These are phyloP conservation scores for Isatis tinctoria DNA, from an alignment of 345 rosid species.

Conservation along the genomic window DNA sequence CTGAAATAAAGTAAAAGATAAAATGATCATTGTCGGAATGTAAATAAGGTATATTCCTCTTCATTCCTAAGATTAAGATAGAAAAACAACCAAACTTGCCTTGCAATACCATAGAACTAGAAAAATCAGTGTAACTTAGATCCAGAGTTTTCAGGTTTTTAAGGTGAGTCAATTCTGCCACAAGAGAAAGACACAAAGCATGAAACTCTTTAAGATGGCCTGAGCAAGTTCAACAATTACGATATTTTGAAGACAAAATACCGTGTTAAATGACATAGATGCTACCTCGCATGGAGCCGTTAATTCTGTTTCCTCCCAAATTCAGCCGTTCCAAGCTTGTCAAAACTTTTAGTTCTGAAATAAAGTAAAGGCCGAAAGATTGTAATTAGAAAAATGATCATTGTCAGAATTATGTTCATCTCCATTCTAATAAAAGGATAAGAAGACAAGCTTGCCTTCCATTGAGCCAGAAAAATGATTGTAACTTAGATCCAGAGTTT, in stretches of 20 bases:
- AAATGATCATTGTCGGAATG: background rate
- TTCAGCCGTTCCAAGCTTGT: background rate
- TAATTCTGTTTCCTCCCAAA: background rate
- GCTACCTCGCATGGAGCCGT: background rate
- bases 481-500: too few species aligned
- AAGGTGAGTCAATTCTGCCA: background rate
- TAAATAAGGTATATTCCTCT: too few species aligned
- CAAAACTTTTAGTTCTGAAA: background rate
- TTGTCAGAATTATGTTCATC: too few species aligned
- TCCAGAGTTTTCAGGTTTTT: conserved; percentile 6
- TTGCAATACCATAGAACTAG: background rate
- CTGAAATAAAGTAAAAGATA: background rate
- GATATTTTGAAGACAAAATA: too few species aligned
- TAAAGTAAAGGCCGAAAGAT: background rate
- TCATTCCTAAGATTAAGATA: background rate
- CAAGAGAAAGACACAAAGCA: background rate
- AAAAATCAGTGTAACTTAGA: background rate
- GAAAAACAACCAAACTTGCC: background rate
- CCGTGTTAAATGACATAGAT: too few species aligned
- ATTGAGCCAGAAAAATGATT: too few species aligned
- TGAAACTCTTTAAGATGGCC: background rate
- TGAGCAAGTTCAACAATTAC: background rate
- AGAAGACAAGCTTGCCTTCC: too few species aligned
- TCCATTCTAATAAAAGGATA: too few species aligned
- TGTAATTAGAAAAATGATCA: too few species aligned